Conservation (phyloP, 129 eudicot species). For the Ambrosia artemisiifolia region DNA sequence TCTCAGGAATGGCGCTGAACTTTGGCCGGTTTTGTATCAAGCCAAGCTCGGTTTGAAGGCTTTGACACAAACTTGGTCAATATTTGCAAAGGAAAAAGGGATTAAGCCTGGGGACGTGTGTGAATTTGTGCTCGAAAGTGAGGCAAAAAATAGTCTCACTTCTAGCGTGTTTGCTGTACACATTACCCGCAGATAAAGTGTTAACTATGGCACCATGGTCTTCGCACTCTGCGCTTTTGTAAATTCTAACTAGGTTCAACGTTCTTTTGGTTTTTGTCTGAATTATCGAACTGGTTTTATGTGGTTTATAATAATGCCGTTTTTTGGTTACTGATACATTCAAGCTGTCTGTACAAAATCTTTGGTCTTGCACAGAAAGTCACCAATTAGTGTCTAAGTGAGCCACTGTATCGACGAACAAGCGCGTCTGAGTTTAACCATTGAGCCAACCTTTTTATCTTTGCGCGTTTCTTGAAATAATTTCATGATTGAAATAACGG, state of each 20-base stretch:
- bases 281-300: slow-evolving; percentile 1
- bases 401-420: not conserved
- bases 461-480: no score
- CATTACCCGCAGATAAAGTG: not conserved
- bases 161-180: slow-evolving; percentile 18
- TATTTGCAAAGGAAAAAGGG: slow-evolving; percentile 28
- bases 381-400: not conserved
- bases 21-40: slow-evolving; percentile 43
- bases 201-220: not conserved
- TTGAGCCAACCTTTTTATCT: not conserved
- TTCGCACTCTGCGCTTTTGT: not conserved
- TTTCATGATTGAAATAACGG: no score
- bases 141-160: not conserved
- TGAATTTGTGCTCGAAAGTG: slow-evolving; percentile 30
- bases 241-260: not conserved
- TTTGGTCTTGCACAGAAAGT: no score
- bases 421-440: not conserved
- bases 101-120: slow-evolving; percentile 39
- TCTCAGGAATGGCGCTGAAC: slow-evolving; percentile 26
- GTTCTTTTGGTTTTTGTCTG: not conserved
- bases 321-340: slow-evolving; percentile 1
- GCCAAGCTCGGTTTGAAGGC: slow-evolving; percentile 32
- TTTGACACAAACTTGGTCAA: slow-evolving; percentile 38
- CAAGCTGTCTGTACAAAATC: slow-evolving; percentile 16
- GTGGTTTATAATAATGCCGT: slow-evolving; percentile 1